Conservation (phyloP, 352 stramenopile species). For the Globisporangium ultimum region DNA sequence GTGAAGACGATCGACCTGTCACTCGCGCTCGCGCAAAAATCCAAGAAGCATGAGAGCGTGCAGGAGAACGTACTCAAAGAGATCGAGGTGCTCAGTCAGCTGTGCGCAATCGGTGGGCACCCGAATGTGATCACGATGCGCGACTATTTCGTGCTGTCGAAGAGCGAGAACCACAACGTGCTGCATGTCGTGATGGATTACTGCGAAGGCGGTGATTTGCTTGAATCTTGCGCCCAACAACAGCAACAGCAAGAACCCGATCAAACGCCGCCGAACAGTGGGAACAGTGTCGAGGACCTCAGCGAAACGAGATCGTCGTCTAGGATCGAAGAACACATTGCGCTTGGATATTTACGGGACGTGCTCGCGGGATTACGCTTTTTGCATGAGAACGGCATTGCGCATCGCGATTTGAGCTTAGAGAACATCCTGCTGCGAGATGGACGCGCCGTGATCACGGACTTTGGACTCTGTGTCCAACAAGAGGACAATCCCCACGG, state of each 20-base stretch:
- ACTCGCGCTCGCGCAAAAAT: constrained; percentile 37
- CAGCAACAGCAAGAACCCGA: constrained; percentile 2
- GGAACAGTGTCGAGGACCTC: not conserved
- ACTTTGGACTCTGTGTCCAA: constrained; percentile 73
- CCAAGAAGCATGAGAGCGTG: constrained; percentile 43
- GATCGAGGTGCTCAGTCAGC: constrained; percentile 57
- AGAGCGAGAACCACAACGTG: constrained; percentile 26
- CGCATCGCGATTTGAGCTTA: constrained; percentile 95
- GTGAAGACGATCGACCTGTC: constrained; percentile 69
- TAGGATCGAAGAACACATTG: constrained; percentile 39
- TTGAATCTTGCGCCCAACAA: constrained; percentile 46
- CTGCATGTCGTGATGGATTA: constrained; percentile 80
- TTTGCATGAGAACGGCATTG: constrained; percentile 67
- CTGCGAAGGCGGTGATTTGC: constrained; percentile 67
- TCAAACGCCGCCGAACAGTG: constrained; percentile 8
- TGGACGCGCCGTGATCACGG: constrained; percentile 53
- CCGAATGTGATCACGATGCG: constrained; percentile 71
- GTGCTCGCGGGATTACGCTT: constrained; percentile 64
- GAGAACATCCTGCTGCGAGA: constrained; percentile 94
- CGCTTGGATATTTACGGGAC: constrained; percentile 59
- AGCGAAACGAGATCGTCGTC: constrained; percentile 4
- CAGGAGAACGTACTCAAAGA: constrained; percentile 72
- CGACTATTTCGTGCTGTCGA: constrained; percentile 48
- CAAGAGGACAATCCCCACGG: constrained; percentile 20
- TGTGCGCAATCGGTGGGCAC: constrained; percentile 55